Evolutionary conservation across 2,329 filamentous ascomycete species (phyloP).

Genomic region (Podosphaera xanthii): DNA sequence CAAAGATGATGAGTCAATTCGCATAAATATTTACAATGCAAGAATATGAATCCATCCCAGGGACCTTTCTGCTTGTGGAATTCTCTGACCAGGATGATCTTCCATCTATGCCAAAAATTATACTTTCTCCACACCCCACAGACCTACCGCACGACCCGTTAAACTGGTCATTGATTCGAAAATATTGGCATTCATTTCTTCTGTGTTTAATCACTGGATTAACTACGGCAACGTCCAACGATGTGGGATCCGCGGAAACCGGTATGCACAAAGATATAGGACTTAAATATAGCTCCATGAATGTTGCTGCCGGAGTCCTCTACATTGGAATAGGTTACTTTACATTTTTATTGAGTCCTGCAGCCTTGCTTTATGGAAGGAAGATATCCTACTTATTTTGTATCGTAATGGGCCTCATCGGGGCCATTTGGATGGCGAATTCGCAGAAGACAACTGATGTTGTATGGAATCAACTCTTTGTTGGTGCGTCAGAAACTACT

Average conservation of each 20-base stretch:
- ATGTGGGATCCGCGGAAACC: slow-evolving; percentile 27
- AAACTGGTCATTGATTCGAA: slow-evolving; percentile 25
- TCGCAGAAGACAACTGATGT: slow-evolving; percentile 22
- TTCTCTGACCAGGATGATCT: slow-evolving; percentile 12
- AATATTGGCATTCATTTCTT: slow-evolving; percentile 27
- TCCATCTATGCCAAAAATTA: slow-evolving; percentile 13
- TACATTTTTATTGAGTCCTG: slow-evolving; percentile 28
- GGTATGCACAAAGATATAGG: slow-evolving; percentile 26
- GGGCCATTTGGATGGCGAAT: slow-evolving; percentile 29
- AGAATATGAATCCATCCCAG: slow-evolving; percentile 9
- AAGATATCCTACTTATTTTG: slow-evolving; percentile 31
- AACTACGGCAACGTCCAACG: slow-evolving; percentile 32
- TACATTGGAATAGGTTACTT: slow-evolving; percentile 33
- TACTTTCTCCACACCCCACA: slow-evolving; percentile 30
- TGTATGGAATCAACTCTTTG: slow-evolving; percentile 32
- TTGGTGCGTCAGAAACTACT: slow-evolving; percentile 31
- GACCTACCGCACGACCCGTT: slow-evolving; percentile 28
- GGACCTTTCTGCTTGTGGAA: slow-evolving; percentile 10
- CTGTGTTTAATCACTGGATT: slow-evolving; percentile 29
- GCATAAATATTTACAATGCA: not conserved
- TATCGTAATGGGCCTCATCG: slow-evolving; percentile 24
- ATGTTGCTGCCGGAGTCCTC: slow-evolving; percentile 31
- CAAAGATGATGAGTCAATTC: too few species aligned
- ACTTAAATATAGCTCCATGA: slow-evolving; percentile 28
- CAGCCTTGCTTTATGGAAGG: slow-evolving; percentile 30